These are phyloP conservation scores for Cladosporium oxysporum DNA, from an alignment of 2,329 filamentous ascomycete species.

Conservation along the genomic window DNA sequence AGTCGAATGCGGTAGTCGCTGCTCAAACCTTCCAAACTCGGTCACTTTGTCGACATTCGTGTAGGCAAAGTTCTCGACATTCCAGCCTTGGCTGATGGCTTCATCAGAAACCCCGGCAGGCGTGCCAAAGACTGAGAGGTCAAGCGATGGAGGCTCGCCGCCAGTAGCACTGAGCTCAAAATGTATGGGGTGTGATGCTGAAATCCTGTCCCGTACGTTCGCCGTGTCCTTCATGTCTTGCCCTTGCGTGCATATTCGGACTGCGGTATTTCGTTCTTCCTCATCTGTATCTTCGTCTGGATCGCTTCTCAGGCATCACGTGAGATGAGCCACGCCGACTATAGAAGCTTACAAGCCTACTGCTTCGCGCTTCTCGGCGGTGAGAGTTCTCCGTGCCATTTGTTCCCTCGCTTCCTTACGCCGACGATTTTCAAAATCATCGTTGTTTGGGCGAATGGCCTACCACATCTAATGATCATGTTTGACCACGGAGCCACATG, in stretches of 20 bases:
- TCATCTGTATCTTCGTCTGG: conserved; percentile 3
- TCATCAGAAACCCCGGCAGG: conserved; percentile 5
- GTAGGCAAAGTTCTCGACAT: conserved; percentile 2
- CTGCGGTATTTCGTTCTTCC: neutral
- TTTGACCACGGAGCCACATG: too few relatives aligned
- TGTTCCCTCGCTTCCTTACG: too few relatives aligned
- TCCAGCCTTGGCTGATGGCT: neutral
- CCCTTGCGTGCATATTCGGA: conserved; percentile 9
- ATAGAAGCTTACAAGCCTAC: too few relatives aligned
- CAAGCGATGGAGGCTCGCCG: conserved; percentile 5
- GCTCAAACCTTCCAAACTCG: conserved; percentile 9
- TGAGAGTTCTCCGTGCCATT: too few relatives aligned
- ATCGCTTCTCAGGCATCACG: neutral
- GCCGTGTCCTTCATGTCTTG: conserved; percentile 1
- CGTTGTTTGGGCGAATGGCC: too few relatives aligned
- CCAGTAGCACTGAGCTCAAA: neutral
- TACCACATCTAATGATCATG: too few relatives aligned
- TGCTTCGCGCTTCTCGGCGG: too few relatives aligned
- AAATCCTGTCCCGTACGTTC: neutral
- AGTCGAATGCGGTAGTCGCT: neutral
- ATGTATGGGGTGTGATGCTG: conserved; percentile 7
- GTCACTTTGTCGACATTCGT: conserved; percentile 5
- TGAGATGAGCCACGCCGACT: too few relatives aligned
- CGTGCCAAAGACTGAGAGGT: conserved; percentile 6
- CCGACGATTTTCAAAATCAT: too few relatives aligned